Evolutionary conservation across 2,329 filamentous ascomycete genomes (phyloP).

Genomic region (Cadophora luteo-olivacea): DNA sequence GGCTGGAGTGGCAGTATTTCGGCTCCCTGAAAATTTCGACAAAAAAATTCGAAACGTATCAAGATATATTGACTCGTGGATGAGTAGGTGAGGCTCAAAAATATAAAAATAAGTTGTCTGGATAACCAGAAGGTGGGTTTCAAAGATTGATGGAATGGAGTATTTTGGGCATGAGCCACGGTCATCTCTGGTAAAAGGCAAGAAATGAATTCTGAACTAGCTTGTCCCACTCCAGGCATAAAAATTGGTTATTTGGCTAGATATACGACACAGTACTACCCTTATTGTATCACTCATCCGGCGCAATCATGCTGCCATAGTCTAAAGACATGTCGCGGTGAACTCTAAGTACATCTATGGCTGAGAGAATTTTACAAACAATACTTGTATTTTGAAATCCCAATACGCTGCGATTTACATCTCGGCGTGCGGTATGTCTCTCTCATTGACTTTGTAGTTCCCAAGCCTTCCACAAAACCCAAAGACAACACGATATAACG

Average conservation of each 20-base stretch:
- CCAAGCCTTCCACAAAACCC: too few species aligned
- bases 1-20: conserved; percentile 1
- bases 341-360: too few species aligned
- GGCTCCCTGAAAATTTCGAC: conserved; percentile 18
- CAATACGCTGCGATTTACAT: too few species aligned
- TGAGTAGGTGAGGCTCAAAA: conserved; percentile 25
- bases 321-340: too few species aligned
- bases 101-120: conserved; percentile 37
- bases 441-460: too few species aligned
- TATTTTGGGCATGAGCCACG: conserved; percentile 54
- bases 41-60: conserved; percentile 12
- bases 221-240: conserved; percentile 44
- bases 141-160: conserved; percentile 61
- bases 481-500: too few species aligned
- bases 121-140: conserved; percentile 44
- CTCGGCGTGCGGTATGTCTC: too few species aligned
- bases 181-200: conserved; percentile 50
- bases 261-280: conserved; percentile 17
- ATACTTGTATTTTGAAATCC: too few species aligned
- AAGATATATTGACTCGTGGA: not conserved
- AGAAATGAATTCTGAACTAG: conserved; percentile 48
- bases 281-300: not conserved
- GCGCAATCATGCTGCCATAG: too few species aligned
- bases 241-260: conserved; percentile 21
- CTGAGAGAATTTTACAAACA: too few species aligned